Evolutionary conservation across 371 early-diverging fungal species (phyloP).

Genomic region (Ordospora pajunii): DNA sequence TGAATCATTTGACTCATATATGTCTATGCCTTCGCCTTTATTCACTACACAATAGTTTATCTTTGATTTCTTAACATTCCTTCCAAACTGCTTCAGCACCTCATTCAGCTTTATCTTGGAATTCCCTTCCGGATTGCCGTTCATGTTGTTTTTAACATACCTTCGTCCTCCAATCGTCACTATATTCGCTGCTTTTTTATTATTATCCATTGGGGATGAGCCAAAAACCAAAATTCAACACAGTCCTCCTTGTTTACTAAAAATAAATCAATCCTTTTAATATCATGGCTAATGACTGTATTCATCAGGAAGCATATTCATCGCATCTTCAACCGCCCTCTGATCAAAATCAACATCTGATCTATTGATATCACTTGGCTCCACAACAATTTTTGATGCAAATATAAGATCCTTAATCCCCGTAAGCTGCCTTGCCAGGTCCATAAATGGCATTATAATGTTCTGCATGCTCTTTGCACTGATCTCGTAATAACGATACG

Average conservation of each 20-base stretch:
- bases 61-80: not conserved
- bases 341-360: not conserved
- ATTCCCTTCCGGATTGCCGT: not conserved
- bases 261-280: not conserved
- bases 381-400: slow-evolving; percentile 87
- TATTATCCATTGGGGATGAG: not conserved
- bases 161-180: slow-evolving; percentile 26
- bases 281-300: not conserved
- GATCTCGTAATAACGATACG: slow-evolving; percentile 97
- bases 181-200: slow-evolving; percentile 8
- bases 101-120: not conserved
- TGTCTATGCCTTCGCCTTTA: not conserved
- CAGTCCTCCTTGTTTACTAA: not conserved
- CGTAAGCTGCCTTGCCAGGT: slow-evolving; percentile 89
- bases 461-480: slow-evolving; percentile 97
- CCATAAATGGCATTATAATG: slow-evolving; percentile 99
- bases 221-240: not conserved
- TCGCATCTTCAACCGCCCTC: not conserved
- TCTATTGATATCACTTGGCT: slow-evolving; percentile 78
- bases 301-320: not conserved
- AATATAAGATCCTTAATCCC: slow-evolving; percentile 86
- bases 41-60: slow-evolving; percentile 4
- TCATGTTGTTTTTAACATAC: slow-evolving; percentile 7
- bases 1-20: not conserved
- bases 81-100: not conserved